Conservation (phyloP, 352 stramenopile species). For the Phytophthora cactorum region DNA sequence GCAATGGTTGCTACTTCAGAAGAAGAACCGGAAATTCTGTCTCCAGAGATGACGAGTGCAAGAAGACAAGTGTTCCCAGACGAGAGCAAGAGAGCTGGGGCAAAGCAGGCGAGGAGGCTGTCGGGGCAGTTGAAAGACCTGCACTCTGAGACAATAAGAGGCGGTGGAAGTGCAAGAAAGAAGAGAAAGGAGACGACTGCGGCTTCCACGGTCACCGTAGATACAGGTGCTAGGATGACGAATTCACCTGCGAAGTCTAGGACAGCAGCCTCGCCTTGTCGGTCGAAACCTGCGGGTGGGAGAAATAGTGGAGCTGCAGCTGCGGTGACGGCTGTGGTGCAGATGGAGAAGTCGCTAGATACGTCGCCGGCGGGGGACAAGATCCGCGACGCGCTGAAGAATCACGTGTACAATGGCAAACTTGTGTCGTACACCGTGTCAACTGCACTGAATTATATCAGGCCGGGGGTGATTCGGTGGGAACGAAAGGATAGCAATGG, state of each 20-base stretch:
- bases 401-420: constrained; percentile 68
- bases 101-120: constrained; percentile 29
- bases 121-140: constrained; percentile 25
- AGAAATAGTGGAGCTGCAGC: not conserved
- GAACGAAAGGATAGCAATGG: constrained; percentile 24
- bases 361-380: constrained; percentile 40
- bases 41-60: constrained; percentile 1
- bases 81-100: constrained; percentile 5
- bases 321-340: constrained; percentile 33
- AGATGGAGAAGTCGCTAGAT: constrained; percentile 53
- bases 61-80: constrained; percentile 14
- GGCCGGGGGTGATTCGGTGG: constrained; percentile 47
- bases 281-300: constrained; percentile 5
- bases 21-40: constrained; percentile 18
- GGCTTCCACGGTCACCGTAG: not conserved
- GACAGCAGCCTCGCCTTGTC: constrained; percentile 2
- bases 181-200: constrained; percentile 4
- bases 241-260: constrained; percentile 4
- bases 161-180: not conserved
- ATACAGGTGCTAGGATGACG: not conserved
- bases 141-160: constrained; percentile 21
- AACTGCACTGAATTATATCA: constrained; percentile 36
- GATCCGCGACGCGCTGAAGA: constrained; percentile 50
- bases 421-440: constrained; percentile 43
- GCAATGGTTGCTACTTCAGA: not conserved